Evolutionary conservation across 2,329 filamentous ascomycete genomes (phyloP).

Genomic region (Rasamsonia emersonii): DNA sequence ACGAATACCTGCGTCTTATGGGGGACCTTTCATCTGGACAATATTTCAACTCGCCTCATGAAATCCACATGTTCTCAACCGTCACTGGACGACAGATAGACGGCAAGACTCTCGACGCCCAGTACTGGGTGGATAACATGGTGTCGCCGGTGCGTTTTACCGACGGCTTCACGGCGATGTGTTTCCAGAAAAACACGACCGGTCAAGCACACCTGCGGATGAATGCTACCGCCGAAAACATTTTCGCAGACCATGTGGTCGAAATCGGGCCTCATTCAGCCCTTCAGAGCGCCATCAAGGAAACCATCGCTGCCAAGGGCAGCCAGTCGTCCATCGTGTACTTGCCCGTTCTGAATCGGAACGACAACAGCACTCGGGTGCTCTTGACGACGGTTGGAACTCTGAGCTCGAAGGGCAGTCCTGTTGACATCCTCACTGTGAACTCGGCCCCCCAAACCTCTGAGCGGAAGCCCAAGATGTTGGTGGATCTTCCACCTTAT

Average conservation of each 20-base stretch:
- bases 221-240: conserved; percentile 3
- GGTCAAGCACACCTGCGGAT: conserved; percentile 4
- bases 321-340: conserved; percentile 15
- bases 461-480: conserved; percentile 7
- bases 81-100: conserved; percentile 15
- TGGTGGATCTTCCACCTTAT: conserved; percentile 21
- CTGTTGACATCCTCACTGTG: conserved; percentile 16
- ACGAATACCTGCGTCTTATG: conserved; percentile 18
- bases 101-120: conserved; percentile 8
- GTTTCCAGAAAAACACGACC: conserved; percentile 1
- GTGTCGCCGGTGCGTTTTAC: conserved; percentile 22
- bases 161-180: conserved; percentile 13
- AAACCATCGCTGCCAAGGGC: conserved; percentile 12
- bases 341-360: conserved; percentile 17
- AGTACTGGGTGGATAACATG: conserved; percentile 26
- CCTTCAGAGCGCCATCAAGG: conserved; percentile 20
- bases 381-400: conserved; percentile 15
- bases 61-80: conserved; percentile 18
- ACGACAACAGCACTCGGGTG: conserved; percentile 11
- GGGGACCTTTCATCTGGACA: conserved; percentile 10
- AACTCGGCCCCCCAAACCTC: conserved; percentile 11
- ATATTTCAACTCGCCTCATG: conserved; percentile 9
- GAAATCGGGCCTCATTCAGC: conserved; percentile 26
- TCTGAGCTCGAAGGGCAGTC: conserved; percentile 13
- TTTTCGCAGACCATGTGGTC: conserved; percentile 14